Evolutionary conservation across 2,329 filamentous ascomycete genomes (phyloP).

Genomic region (Colletotrichum sp.): DNA sequence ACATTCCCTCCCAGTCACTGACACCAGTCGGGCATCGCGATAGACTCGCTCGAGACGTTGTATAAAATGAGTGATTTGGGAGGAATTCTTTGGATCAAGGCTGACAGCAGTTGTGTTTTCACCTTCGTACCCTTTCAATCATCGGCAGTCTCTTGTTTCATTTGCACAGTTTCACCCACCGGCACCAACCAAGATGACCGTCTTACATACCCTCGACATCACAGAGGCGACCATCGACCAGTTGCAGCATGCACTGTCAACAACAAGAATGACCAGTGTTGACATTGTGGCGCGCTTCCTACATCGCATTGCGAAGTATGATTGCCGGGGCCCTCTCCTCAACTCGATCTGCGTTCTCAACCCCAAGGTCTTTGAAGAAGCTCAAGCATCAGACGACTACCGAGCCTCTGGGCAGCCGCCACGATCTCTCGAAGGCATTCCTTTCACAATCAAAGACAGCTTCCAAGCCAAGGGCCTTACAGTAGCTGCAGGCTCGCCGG

Average conservation of each 20-base stretch:
- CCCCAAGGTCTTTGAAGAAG: constrained; percentile 27
- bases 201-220: constrained; percentile 14
- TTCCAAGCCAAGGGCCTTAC: constrained; percentile 59
- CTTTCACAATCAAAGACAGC: constrained; percentile 62
- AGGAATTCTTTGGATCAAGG: not conserved
- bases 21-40: not conserved
- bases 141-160: not conserved
- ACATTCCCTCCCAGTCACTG: not conserved
- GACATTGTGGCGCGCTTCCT: constrained; percentile 30
- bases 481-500: constrained; percentile 57
- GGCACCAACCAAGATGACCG: not conserved
- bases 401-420: constrained; percentile 22
- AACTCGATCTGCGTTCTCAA: constrained; percentile 33
- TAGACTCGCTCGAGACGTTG: not conserved
- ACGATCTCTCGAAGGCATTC: constrained; percentile 54
- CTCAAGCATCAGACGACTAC: constrained; percentile 29
- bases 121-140: not conserved
- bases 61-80: not conserved
- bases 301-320: constrained; percentile 27
- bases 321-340: constrained; percentile 25
- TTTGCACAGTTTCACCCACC: too few relatives aligned
- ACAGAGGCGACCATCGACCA: constrained; percentile 29
- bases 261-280: constrained; percentile 24
- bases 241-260: constrained; percentile 23
- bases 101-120: rapidly evolving